Evolutionary conservation across 2,329 filamentous ascomycete genomes (phyloP).

Genomic region (Trichoderma cornu-damae): DNA sequence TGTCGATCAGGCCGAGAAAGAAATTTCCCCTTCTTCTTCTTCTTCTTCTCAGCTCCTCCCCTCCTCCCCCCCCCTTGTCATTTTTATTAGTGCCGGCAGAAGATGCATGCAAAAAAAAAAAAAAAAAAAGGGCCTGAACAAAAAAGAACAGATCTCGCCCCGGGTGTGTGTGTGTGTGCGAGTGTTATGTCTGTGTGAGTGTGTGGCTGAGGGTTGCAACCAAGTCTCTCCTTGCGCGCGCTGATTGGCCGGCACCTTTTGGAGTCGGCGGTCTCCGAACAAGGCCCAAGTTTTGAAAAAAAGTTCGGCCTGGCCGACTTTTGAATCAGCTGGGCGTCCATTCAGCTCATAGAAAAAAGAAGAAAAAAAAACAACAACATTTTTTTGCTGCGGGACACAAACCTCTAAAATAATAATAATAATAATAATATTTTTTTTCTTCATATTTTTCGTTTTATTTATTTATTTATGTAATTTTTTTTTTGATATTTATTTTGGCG

Average conservation of each 20-base stretch:
- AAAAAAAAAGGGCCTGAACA: too few species aligned
- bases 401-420: too few species aligned
- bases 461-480: not conserved
- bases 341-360: not conserved
- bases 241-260: not conserved
- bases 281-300: too few species aligned
- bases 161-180: constrained; percentile 9
- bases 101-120: constrained; percentile 3
- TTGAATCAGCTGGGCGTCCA: not conserved
- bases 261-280: constrained; percentile 7
- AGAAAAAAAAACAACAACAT: too few species aligned
- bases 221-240: not conserved
- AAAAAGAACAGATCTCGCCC: not conserved
- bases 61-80: too few species aligned
- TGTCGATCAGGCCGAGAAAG: constrained; percentile 15
- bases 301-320: constrained; percentile 11
- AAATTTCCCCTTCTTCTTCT: constrained; percentile 1
- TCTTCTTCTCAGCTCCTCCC: not conserved
- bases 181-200: constrained; percentile 1
- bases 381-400: too few species aligned
- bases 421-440: too few species aligned
- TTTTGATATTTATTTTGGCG: too few species aligned
- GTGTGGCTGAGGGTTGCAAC: constrained; percentile 11
- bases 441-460: not conserved
- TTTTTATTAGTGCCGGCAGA: constrained; percentile 16